Conservation (phyloP, 106 monocot genomes). For the Platanthera guangdongensis region DNA sequence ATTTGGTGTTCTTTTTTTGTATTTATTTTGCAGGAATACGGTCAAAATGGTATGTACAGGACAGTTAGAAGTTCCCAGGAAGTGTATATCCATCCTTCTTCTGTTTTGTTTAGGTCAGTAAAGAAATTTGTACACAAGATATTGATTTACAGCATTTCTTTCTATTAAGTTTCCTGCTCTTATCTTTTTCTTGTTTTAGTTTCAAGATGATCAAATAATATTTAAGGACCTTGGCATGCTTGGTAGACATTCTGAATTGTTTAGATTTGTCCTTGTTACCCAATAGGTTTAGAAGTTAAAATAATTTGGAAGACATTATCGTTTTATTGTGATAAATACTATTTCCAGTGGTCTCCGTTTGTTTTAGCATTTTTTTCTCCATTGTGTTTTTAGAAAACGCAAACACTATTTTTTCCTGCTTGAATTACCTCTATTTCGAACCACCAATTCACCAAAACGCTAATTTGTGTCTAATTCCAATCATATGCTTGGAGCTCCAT, state of each 20-base stretch:
- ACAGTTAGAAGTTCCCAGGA: slow-evolving; percentile 82
- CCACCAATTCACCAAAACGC: too few species aligned
- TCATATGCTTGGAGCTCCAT: too few species aligned
- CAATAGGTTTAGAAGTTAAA: background rate
- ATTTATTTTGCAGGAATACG: slow-evolving; percentile 42
- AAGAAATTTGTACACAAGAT: background rate
- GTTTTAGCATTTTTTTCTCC: too few species aligned
- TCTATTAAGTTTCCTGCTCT: background rate
- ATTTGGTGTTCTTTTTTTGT: background rate
- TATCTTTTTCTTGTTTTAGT: background rate
- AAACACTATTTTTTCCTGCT: too few species aligned
- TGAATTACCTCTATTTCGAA: too few species aligned
- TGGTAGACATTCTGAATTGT: background rate
- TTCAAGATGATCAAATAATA: background rate
- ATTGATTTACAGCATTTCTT: background rate
- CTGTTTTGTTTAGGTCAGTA: slow-evolving; percentile 77
- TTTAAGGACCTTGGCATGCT: background rate
- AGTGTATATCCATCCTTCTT: slow-evolving; percentile 97
- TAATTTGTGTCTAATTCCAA: too few species aligned
- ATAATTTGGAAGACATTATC: background rate
- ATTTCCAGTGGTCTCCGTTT: too few species aligned
- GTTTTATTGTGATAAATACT: too few species aligned
- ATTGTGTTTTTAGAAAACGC: too few species aligned
- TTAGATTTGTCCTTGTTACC: background rate
- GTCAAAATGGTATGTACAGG: slow-evolving; percentile 93